Evolutionary conservation across 257 asterid species (phyloP).

Genomic region (Solanum habrochaites): DNA sequence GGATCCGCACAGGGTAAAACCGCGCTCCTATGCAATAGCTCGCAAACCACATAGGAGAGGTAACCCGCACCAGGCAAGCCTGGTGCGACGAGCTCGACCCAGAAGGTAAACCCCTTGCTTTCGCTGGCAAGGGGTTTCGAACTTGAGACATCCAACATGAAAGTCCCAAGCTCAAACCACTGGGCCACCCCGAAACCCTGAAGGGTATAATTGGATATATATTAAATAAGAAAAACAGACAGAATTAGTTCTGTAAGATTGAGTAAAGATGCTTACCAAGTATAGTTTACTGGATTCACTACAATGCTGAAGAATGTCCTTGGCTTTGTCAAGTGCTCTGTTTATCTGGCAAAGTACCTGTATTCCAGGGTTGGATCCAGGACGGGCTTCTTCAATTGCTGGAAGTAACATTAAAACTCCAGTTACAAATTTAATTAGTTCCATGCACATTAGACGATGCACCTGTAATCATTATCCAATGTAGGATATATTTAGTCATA

Average conservation of each 20-base stretch:
- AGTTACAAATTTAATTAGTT: slow-evolving; percentile 30
- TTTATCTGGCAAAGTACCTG: slow-evolving; percentile 62
- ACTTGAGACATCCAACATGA: too few species aligned
- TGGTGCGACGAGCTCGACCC: too few species aligned
- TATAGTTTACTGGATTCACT: slow-evolving; percentile 81
- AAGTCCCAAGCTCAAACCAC: too few species aligned
- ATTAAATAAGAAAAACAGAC: neutral
- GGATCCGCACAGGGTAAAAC: too few species aligned
- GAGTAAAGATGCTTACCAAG: slow-evolving; percentile 39
- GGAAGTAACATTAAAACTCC: slow-evolving; percentile 37
- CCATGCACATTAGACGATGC: slow-evolving; percentile 63
- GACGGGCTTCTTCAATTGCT: slow-evolving; percentile 72
- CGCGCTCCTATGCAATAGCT: too few species aligned
- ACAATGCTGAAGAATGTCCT: slow-evolving; percentile 48
- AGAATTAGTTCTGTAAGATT: neutral
- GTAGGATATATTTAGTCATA: neutral
- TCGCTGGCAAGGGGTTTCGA: too few species aligned
- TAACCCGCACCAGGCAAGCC: too few species aligned
- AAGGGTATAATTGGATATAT: neutral
- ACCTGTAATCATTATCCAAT: slow-evolving; percentile 35
- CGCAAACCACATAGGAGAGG: too few species aligned
- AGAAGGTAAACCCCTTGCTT: too few species aligned
- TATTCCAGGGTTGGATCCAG: slow-evolving; percentile 76
- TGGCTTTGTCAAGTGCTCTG: slow-evolving; percentile 52
- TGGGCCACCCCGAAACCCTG: too few species aligned